Evolutionary conservation across 371 early-diverging fungal species (phyloP).

Genomic region (Blakeslea trispora): DNA sequence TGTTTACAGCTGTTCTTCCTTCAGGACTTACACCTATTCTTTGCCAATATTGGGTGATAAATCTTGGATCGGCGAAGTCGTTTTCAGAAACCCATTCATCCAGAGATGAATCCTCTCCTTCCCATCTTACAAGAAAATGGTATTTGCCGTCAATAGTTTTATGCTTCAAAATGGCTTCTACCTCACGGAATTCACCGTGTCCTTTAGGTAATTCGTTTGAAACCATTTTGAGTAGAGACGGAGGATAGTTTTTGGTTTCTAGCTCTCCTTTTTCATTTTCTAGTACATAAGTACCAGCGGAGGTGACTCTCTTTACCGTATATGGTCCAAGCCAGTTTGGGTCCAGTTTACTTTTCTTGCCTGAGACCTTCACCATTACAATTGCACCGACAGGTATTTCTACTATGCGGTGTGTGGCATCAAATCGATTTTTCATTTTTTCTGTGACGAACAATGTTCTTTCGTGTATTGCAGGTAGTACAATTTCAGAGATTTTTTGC

Average conservation of each 20-base stretch:
- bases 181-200: conserved; percentile 8
- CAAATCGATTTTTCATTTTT: background rate
- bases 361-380: background rate
- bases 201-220: conserved; percentile 14
- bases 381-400: background rate
- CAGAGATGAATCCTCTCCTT: conserved; percentile 1
- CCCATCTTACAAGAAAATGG: conserved; percentile 13
- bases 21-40: background rate
- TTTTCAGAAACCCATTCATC: conserved; percentile 12
- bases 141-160: background rate
- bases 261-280: background rate
- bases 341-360: background rate
- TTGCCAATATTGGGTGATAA: conserved; percentile 4
- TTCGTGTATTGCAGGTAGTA: background rate
- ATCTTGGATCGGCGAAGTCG: conserved; percentile 10
- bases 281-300: background rate
- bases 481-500: background rate
- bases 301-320: background rate
- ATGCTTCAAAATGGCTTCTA: conserved; percentile 3
- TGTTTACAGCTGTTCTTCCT: too few species aligned
- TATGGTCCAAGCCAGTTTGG: background rate
- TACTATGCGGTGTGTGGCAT: background rate
- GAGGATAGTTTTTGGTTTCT: background rate
- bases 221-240: background rate
- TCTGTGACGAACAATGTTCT: background rate